These are phyloP conservation scores for Cucurbitaria berberidis DNA, from an alignment of 2,329 filamentous ascomycete genomes.

Conservation along the genomic window DNA sequence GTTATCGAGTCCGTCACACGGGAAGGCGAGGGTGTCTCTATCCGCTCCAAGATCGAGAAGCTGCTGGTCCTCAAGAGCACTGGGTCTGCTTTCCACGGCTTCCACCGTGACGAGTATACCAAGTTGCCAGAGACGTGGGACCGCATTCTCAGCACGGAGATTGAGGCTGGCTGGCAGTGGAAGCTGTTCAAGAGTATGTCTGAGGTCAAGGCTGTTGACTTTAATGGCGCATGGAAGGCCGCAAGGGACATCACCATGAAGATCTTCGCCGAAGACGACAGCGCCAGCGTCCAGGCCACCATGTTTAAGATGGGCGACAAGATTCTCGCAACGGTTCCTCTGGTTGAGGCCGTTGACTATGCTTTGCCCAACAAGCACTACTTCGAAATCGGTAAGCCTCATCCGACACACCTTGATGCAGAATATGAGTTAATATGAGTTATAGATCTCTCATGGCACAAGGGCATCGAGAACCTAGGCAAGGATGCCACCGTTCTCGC, in stretches of 20 bases:
- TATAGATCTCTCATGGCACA: constrained; percentile 93
- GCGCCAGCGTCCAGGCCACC: constrained; percentile 91
- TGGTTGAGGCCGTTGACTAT: constrained; percentile 77
- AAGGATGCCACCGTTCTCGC: constrained; percentile 95
- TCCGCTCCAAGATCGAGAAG: constrained; percentile 79
- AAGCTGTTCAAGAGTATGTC: constrained; percentile 69
- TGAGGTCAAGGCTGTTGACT: constrained; percentile 71
- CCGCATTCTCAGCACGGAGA: constrained; percentile 91
- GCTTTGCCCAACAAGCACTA: constrained; percentile 97
- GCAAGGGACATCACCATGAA: constrained; percentile 88
- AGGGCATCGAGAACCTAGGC: constrained; percentile 92
- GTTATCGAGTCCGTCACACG: constrained; percentile 77
- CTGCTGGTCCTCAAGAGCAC: constrained; percentile 95
- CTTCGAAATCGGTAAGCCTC: constrained; percentile 83
- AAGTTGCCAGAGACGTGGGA: constrained; percentile 91
- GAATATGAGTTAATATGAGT: constrained; percentile 14
- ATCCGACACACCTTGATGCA: background rate
- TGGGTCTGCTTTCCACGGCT: constrained; percentile 93
- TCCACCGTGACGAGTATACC: constrained; percentile 91
- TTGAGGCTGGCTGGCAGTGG: constrained; percentile 89
- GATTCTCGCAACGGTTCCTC: constrained; percentile 77
- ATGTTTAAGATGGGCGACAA: constrained; percentile 99
- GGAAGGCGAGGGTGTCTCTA: constrained; percentile 69
- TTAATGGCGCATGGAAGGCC: constrained; percentile 78
- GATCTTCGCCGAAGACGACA: constrained; percentile 88